These are phyloP conservation scores for Pestalotiopsis sp. DNA, from an alignment of 2,329 filamentous ascomycete species.

Conservation along the genomic window DNA sequence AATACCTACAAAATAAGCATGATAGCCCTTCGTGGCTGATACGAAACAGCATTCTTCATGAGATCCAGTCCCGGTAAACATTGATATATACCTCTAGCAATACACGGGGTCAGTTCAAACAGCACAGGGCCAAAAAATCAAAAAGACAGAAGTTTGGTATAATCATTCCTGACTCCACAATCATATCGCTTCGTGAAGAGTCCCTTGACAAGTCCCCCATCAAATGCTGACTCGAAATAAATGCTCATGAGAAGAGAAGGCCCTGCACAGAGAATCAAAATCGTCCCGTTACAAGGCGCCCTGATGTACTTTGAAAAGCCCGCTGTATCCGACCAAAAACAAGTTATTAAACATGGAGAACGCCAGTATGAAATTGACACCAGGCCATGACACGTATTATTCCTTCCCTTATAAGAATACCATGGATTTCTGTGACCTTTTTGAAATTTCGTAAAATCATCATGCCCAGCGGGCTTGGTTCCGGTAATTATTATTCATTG, in stretches of 20 bases:
- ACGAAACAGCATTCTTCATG: too few relatives aligned
- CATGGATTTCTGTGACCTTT: neutral
- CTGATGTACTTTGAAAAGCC: neutral
- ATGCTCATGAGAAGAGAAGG: constrained; percentile 2
- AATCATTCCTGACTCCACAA: neutral
- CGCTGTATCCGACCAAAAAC: neutral
- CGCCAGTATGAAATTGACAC: neutral
- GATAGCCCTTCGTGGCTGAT: too few relatives aligned
- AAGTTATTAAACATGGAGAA: neutral
- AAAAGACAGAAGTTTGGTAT: neutral
- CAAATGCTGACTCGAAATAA: neutral
- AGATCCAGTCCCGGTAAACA: neutral
- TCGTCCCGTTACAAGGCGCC: neutral
- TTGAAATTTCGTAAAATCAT: constrained; percentile 3
- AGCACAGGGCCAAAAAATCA: neutral
- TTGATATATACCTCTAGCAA: neutral
- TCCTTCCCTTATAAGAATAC: neutral
- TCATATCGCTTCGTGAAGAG: neutral
- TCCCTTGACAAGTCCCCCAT: neutral
- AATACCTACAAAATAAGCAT: too few relatives aligned
- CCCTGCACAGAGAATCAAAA: neutral
- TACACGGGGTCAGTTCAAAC: neutral
- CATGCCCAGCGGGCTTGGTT: constrained; percentile 8
- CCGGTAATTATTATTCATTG: constrained; percentile 10
- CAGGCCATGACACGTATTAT: neutral